These are phyloP conservation scores for Acmispon strigosus DNA, from an alignment of 306 rosid genomes.

Conservation along the genomic window DNA sequence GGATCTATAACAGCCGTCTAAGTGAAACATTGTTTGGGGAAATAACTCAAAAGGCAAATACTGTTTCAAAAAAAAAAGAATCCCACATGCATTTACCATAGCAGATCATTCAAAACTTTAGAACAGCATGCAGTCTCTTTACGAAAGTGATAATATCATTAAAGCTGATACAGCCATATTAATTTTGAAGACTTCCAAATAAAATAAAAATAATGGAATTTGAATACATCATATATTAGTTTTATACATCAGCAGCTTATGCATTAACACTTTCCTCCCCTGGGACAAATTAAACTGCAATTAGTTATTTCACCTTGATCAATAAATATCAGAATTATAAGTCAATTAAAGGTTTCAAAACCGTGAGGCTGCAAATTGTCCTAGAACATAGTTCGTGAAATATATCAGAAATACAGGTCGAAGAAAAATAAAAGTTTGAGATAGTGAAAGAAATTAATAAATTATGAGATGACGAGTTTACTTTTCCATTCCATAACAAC, in stretches of 20 bases:
- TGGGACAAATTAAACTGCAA: neutral
- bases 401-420: neutral
- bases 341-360: neutral
- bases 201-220: neutral
- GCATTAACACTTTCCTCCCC: neutral
- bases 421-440: neutral
- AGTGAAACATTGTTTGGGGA: neutral
- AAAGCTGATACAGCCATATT: neutral
- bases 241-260: neutral
- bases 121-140: neutral
- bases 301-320: neutral
- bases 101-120: constrained; percentile 9
- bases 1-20: neutral
- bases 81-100: neutral
- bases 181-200: neutral
- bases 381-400: neutral
- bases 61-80: neutral
- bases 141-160: neutral
- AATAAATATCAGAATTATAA: neutral
- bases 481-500: constrained; percentile 89
- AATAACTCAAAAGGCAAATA: neutral
- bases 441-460: neutral
- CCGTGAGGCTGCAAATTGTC: neutral
- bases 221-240: neutral
- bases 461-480: constrained; percentile 23